phyloP scores from a whole-genome alignment of 106 monocot genomes.

The Gastrodia elata region DNA sequence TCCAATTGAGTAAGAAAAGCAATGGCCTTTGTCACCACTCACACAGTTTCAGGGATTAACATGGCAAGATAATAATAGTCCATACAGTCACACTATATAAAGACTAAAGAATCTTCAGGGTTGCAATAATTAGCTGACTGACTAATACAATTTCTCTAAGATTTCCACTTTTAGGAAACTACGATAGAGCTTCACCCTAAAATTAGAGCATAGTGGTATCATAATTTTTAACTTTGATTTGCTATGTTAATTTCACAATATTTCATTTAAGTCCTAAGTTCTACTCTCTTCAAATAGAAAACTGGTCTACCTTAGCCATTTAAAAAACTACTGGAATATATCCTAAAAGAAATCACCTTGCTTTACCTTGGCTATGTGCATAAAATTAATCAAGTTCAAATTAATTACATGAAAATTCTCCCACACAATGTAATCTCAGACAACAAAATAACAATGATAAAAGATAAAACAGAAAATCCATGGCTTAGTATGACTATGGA shows the following conservation, averaged over 20 bases:
- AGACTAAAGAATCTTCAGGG: background rate
- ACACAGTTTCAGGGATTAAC: background rate
- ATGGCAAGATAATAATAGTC: background rate
- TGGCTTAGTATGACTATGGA: background rate
- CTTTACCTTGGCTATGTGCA: background rate
- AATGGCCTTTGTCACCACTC: background rate
- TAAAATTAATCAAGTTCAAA: background rate
- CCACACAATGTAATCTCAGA: no score
- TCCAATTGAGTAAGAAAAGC: background rate
- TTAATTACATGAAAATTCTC: background rate
- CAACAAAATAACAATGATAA: background rate
- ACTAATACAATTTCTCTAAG: background rate
- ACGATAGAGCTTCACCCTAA: no score
- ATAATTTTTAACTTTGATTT: background rate
- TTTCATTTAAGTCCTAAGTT: background rate
- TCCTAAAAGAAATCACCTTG: background rate
- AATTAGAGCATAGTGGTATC: background rate
- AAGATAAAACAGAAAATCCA: background rate
- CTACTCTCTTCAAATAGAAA: background rate
- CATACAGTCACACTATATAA: background rate
- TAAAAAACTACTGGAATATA: background rate
- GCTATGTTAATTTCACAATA: background rate
- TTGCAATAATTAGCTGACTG: background rate
- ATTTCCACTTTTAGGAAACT: no score
- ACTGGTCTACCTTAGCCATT: background rate